phyloP scores from a whole-genome alignment of 305 asterid species.

The Euphrasia arctica region DNA sequence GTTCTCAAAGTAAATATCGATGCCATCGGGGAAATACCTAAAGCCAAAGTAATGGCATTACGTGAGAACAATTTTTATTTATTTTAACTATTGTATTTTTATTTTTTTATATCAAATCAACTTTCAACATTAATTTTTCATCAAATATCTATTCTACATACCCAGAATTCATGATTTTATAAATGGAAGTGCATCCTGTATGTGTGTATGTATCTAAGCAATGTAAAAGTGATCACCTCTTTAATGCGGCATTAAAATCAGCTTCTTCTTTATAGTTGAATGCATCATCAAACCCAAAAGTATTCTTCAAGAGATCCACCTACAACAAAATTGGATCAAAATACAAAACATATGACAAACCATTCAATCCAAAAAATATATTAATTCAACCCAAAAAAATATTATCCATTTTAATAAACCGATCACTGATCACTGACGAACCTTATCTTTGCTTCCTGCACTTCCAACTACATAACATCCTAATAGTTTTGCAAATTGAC shows the following conservation, averaged over 20 bases:
- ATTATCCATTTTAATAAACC: too few relatives aligned
- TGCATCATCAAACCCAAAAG: constrained; percentile 48
- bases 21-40: constrained; percentile 35
- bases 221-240: constrained; percentile 25
- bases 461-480: constrained; percentile 75
- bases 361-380: background rate
- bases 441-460: constrained; percentile 64
- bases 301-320: constrained; percentile 55
- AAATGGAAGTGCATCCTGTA: too few relatives aligned
- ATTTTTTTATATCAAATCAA: too few relatives aligned
- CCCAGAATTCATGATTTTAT: too few relatives aligned
- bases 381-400: too few relatives aligned
- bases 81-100: background rate
- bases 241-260: constrained; percentile 43
- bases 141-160: background rate
- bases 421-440: background rate
- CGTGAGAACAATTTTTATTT: background rate
- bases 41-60: background rate
- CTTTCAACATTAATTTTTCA: background rate
- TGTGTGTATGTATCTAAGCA: too few relatives aligned
- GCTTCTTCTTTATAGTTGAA: constrained; percentile 53
- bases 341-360: background rate
- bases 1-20: constrained; percentile 39
- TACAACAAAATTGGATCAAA: constrained; percentile 1
- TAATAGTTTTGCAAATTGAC: constrained; percentile 52